Evolutionary conservation across 2,329 filamentous ascomycete genomes (phyloP).

Genomic region (Macrophomina phaseolina): DNA sequence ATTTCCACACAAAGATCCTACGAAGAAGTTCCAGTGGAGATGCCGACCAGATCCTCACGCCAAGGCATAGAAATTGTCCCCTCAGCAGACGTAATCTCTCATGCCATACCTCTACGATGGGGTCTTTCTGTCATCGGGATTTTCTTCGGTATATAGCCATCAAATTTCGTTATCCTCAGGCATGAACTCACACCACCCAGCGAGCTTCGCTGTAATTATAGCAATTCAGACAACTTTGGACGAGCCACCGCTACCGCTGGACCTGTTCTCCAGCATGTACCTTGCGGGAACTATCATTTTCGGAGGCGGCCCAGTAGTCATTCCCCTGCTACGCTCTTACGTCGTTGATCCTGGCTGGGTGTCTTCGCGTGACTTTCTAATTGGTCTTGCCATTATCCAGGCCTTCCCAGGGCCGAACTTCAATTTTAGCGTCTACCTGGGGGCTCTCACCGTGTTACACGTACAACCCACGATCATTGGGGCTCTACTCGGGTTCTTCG

Average conservation of each 20-base stretch:
- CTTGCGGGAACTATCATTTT: conserved; percentile 54
- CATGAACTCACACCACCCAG: background rate
- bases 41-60: background rate
- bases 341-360: background rate
- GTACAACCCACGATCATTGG: conserved; percentile 35
- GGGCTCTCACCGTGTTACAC: conserved; percentile 43
- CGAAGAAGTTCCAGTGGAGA: background rate
- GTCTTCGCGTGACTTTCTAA: conserved; percentile 46
- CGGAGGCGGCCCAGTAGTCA: background rate
- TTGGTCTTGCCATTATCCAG: conserved; percentile 63
- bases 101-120: background rate
- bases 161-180: background rate
- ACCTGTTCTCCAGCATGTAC: conserved; percentile 65
- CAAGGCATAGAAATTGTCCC: background rate
- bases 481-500: conserved; percentile 46
- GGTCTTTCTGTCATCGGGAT: background rate
- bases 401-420: conserved; percentile 70
- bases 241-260: background rate
- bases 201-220: background rate
- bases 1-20: background rate
- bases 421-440: conserved; percentile 56
- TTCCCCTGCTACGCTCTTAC: background rate
- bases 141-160: background rate
- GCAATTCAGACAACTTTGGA: background rate
- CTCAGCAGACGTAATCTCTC: background rate